Base-by-base conservation (phyloP, 495 filamentous ascomycete genomes). In the Penicillium canescens region DNA sequence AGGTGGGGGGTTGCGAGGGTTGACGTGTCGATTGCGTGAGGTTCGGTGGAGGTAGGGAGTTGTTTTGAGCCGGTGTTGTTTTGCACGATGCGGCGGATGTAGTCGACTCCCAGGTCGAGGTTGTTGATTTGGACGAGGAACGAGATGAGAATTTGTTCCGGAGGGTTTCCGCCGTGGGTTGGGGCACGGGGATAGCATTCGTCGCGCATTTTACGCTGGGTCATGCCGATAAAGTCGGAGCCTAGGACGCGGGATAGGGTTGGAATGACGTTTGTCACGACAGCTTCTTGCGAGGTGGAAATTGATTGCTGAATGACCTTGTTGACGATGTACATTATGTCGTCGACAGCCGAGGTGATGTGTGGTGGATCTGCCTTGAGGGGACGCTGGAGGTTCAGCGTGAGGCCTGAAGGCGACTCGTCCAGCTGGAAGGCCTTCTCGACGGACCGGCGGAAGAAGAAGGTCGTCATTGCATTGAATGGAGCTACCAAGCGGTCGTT, bases 391-490 rank as follows among this genome's bases (percentile, higher is more conserved):
- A 82, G 78, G 60, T 86, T 90, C 33, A 98, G 73, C 3, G 86
- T 86, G 26, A 97, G 76, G 38, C 89, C 90, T 0, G 79, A 75
- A 0, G 94, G 93, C n/a, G 84, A 81, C 70, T 98, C 95, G 66
- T 98, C 95, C n/a, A 98, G 78, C 69, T 98, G 94, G 71, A 98
- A 98, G 3, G 94, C 91, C 66, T 94, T 96, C 61, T 98, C 94
- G 11, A 98, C 91, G 13, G 91, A 95, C 42, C 94, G 85, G 7
- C 94, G 88, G 75, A 96, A 89, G 83, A 96, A 97, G 77, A 98
- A 98, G 20, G 86, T 92, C 6, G 90, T 91, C 81, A 98, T 88
- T 37, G 76, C 71, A 59, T 92, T 92, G 76, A 96, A 97, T 1
- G 94, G 90, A 10, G 75, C 72, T 26, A 85, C 75, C 1, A 98